Conservation (phyloP, 257 asterid species). For the Solanum clarkiae region DNA sequence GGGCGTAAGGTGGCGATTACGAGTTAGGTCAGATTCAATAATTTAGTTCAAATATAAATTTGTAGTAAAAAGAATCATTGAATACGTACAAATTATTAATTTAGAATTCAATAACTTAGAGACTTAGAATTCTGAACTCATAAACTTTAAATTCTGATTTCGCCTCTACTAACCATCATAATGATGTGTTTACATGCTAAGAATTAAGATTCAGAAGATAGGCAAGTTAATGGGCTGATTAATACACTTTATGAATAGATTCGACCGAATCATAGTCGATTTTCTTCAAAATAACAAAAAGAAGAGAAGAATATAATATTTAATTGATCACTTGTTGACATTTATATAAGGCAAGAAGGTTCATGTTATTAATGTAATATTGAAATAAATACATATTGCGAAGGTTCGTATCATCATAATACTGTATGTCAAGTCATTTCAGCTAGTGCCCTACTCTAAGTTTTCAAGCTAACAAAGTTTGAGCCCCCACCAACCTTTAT, state of each 20-base stretch:
- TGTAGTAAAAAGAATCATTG: neutral
- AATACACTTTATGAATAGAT: neutral
- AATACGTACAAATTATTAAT: neutral
- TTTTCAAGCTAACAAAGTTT: neutral
- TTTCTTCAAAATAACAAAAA: neutral
- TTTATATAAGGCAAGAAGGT: neutral
- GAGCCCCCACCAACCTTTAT: neutral
- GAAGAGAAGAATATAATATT: neutral
- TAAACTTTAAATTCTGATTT: neutral
- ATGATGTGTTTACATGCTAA: neutral
- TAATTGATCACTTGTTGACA: conserved; percentile 15
- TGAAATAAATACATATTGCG: neutral
- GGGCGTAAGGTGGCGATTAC: neutral
- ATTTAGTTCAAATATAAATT: neutral
- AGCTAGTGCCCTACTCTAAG: neutral
- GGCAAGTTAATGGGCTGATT: neutral
- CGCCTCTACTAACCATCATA: too few relatives aligned
- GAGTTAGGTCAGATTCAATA: neutral
- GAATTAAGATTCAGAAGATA: neutral
- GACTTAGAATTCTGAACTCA: neutral
- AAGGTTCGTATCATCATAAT: neutral
- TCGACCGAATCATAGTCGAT: neutral
- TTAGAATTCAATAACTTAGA: neutral
- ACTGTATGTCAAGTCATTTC: neutral
- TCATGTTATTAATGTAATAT: neutral